Evolutionary conservation across 169 alveolate species (phyloP).

Genomic region (Eimeria necatrix): DNA sequence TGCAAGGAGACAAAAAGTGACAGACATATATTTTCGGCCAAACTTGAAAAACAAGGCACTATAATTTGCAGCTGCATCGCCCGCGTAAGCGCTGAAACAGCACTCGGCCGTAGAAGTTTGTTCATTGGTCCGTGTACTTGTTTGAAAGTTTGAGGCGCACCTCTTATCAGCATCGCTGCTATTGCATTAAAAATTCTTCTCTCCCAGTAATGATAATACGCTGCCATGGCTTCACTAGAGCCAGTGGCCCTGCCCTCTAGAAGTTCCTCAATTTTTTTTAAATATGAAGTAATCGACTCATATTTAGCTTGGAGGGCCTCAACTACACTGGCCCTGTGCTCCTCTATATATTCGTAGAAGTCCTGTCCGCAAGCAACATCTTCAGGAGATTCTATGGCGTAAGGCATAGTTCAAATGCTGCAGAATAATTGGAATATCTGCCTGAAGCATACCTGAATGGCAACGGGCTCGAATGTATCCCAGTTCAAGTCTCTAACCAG

Average conservation of each 20-base stretch:
- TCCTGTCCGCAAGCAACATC: slow-evolving; percentile 81
- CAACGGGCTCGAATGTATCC: slow-evolving; percentile 84
- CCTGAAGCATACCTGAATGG: slow-evolving; percentile 49
- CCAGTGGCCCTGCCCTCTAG: slow-evolving; percentile 92
- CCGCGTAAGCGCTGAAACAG: no score
- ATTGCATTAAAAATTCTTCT: slow-evolving; percentile 95
- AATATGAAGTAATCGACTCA: slow-evolving; percentile 91
- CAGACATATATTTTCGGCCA: not conserved
- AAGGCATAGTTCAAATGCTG: not conserved
- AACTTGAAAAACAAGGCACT: no score
- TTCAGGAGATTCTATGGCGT: not conserved
- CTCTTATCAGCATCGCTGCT: slow-evolving; percentile 94
- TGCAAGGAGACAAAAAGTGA: slow-evolving; percentile 82
- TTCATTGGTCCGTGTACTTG: not conserved
- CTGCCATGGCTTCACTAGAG: slow-evolving; percentile 91
- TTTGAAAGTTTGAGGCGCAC: slow-evolving; percentile 70
- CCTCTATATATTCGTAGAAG: slow-evolving; percentile 93
- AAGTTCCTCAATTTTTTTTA: slow-evolving; percentile 94
- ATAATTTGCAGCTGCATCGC: no score
- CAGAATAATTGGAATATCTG: no score
- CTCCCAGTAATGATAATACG: slow-evolving; percentile 95
- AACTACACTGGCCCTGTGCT: slow-evolving; percentile 88
- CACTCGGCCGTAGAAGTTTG: no score
- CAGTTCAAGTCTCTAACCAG: slow-evolving; percentile 92
- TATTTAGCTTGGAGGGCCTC: slow-evolving; percentile 92